Evolutionary conservation across 2,329 filamentous ascomycete species (phyloP).

Genomic region (Phyllosticta citriasiana): DNA sequence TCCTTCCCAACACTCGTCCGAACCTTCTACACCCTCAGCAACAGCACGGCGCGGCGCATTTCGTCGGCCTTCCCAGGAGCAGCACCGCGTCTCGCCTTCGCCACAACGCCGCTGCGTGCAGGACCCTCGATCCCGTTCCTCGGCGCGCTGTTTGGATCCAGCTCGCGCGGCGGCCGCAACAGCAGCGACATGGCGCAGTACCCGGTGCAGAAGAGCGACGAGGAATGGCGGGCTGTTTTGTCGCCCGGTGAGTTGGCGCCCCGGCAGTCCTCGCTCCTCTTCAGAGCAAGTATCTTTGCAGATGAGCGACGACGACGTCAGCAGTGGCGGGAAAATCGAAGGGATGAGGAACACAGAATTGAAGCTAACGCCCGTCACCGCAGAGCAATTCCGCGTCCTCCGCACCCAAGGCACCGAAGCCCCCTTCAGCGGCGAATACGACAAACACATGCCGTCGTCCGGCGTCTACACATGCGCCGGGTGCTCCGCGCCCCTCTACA

Average conservation of each 20-base stretch:
- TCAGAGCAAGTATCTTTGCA: too few species aligned
- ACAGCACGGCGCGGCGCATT: constrained; percentile 29
- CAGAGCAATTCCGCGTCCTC: constrained; percentile 81
- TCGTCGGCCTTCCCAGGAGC: constrained; percentile 1
- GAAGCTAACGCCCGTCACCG: background rate
- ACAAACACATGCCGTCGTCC: constrained; percentile 67
- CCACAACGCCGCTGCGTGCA: constrained; percentile 30
- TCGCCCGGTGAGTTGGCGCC: constrained; percentile 47
- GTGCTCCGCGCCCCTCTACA: constrained; percentile 83
- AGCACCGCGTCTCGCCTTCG: constrained; percentile 25
- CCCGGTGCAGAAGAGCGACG: constrained; percentile 68
- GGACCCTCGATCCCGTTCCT: constrained; percentile 75
- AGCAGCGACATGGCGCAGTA: constrained; percentile 42
- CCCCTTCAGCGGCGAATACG: constrained; percentile 69
- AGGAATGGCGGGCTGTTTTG: constrained; percentile 84
- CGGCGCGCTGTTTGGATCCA: constrained; percentile 61
- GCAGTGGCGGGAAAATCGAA: too few species aligned
- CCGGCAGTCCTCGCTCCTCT: background rate
- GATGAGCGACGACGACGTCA: too few species aligned
- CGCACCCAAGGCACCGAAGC: constrained; percentile 86
- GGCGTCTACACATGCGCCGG: constrained; percentile 84
- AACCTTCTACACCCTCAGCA: constrained; percentile 37
- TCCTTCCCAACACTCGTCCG: constrained; percentile 30
- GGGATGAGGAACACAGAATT: background rate
- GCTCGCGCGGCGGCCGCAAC: constrained; percentile 10